Base-by-base conservation (phyloP, 1,284 basidiomycete genomes). In the Mycena sp. region DNA sequence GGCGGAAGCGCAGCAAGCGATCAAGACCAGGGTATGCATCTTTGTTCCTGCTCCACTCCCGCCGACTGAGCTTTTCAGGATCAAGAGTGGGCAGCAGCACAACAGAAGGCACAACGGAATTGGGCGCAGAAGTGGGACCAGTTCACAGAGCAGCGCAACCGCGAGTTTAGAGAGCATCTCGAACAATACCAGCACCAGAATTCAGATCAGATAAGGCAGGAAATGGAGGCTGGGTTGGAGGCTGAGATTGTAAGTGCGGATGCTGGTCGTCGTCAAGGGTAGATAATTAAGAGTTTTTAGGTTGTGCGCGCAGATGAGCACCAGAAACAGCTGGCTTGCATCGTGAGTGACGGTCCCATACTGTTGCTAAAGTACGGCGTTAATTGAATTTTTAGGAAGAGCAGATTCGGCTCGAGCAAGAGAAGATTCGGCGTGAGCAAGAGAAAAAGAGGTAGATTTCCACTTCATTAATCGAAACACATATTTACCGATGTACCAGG, bases 401-500 rank as follows among this genome's bases (percentile, higher is more conserved):
- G 40, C 9, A 30, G 10, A 23, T 3, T 23, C 38, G 29, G 25
- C 37, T 12, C 17, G n/a, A n/a, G n/a, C n/a, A n/a, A n/a, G n/a
- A n/a, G 21, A 5, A 54, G 35, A n/a, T 17, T n/a, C n/a, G n/a
- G n/a, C n/a, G n/a, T n/a, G n/a, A n/a, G n/a, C n/a, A n/a, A n/a
- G n/a, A n/a, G n/a, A n/a, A n/a, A n/a, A n/a, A 43, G 26, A 54
- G 52, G 52, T 54, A 44, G 7, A 35, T 52, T 37, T 2, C 25
- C 11, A 3, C 19, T 26, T 40, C 29, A 23, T 16, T 30, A 5
- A 3, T 43, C n/a, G 40, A 54, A 44, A 54, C 28, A 40, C 28
- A 28, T 43, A 54, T 32, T 54, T n/a, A 54, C 16, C 14, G 54
- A 9, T 56, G 19, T 38, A 23, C 32, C 30, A 56, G 54, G 44